Conservation (phyloP, 768 basidiomycete species). For the Tricholoma saponaceum region DNA sequence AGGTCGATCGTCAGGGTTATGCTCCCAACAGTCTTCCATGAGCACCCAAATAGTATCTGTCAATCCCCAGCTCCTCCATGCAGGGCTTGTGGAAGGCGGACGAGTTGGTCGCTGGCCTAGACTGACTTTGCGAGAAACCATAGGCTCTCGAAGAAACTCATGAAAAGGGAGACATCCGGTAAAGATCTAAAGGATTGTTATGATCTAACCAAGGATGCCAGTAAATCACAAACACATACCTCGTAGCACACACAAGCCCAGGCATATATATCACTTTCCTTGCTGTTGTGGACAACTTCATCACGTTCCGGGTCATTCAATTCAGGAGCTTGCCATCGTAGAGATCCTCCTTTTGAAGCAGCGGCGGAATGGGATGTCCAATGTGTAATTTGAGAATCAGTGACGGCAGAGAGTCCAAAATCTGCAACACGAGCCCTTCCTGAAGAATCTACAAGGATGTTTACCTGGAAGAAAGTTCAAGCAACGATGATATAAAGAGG, state of each 20-base stretch:
- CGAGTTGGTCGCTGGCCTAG: slow-evolving; percentile 15
- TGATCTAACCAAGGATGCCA: neutral
- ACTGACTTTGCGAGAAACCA: slow-evolving; percentile 13
- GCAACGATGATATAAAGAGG: neutral
- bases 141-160: slow-evolving; percentile 12
- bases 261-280: slow-evolving; percentile 25
- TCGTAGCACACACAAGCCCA: slow-evolving; percentile 26
- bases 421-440: slow-evolving; percentile 22
- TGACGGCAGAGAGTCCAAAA: slow-evolving; percentile 23
- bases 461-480: slow-evolving; percentile 10
- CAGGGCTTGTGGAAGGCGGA: slow-evolving; percentile 5
- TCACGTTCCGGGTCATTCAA: slow-evolving; percentile 1
- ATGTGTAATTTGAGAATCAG: slow-evolving; percentile 15
- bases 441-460: slow-evolving; percentile 22
- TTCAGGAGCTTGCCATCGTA: too few species aligned
- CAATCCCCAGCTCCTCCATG: slow-evolving; percentile 13
- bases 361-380: slow-evolving; percentile 14
- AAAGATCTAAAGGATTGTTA: slow-evolving; percentile 15
- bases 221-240: slow-evolving; percentile 11
- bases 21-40: slow-evolving; percentile 22
- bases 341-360: slow-evolving; percentile 16
- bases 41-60: slow-evolving; percentile 19
- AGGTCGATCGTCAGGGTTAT: slow-evolving; percentile 17
- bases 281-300: slow-evolving; percentile 8
- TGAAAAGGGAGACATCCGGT: slow-evolving; percentile 19